These are phyloP conservation scores for Sporothrix euskadiensis DNA, from an alignment of 2,329 filamentous ascomycete species.

Conservation along the genomic window DNA sequence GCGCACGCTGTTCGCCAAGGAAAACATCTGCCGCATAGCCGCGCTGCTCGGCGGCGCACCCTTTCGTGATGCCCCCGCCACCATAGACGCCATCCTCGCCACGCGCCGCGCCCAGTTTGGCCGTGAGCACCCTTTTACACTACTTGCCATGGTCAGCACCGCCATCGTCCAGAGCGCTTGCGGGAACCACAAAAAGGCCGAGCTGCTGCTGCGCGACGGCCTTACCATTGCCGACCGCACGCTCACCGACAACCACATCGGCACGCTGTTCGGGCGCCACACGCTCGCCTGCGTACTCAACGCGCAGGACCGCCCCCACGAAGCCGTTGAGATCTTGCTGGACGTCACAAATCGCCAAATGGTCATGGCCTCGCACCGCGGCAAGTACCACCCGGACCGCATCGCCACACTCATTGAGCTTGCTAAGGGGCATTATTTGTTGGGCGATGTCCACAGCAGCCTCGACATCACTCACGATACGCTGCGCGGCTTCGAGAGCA, in stretches of 20 bases:
- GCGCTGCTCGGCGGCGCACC: not conserved
- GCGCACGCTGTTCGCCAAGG: conserved; percentile 4
- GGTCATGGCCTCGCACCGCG: not conserved
- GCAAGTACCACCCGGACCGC: conserved; percentile 12
- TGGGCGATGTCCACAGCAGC: not conserved
- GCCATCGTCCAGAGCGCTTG: conserved; percentile 5
- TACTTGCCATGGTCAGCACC: conserved; percentile 19
- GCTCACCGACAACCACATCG: conserved; percentile 4
- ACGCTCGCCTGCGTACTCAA: conserved; percentile 19
- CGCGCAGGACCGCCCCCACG: not conserved
- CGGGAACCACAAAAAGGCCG: not conserved
- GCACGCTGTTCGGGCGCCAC: conserved; percentile 15
- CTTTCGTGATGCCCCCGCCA: not conserved
- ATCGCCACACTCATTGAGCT: conserved; percentile 19
- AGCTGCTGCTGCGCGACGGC: conserved; percentile 1
- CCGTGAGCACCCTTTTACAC: conserved; percentile 8
- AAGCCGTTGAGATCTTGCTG: not conserved
- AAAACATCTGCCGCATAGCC: conserved; percentile 18
- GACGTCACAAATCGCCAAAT: conserved; percentile 4
- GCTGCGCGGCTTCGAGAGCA: not conserved
- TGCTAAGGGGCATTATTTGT: not conserved
- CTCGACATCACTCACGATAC: not conserved
- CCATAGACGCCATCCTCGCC: conserved; percentile 7
- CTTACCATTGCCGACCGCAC: conserved; percentile 4
- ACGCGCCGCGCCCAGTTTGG: not conserved